These are phyloP conservation scores for Chalara sp. DNA, from an alignment of 2,329 filamentous ascomycete genomes.

Conservation along the genomic window DNA sequence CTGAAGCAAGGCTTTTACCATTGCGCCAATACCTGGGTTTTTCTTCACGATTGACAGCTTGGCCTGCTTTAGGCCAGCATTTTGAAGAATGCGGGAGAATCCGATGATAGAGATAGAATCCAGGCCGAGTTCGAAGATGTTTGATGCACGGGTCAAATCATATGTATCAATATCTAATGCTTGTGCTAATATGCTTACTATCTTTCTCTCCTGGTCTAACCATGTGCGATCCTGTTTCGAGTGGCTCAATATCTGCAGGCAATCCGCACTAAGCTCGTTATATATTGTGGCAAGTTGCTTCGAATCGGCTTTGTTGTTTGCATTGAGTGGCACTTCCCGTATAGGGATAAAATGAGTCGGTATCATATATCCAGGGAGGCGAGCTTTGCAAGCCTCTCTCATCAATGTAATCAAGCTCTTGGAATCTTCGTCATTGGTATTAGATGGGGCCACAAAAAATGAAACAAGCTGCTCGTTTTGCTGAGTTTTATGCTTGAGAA, in stretches of 20 bases:
- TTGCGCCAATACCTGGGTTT: conserved; percentile 43
- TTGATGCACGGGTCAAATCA: conserved; percentile 45
- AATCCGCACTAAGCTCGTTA: conserved; percentile 45
- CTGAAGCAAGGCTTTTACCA: conserved; percentile 29
- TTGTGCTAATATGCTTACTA: conserved; percentile 48
- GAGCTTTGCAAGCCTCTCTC: conserved; percentile 57
- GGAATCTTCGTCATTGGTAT: conserved; percentile 18
- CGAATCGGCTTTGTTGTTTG: conserved; percentile 84
- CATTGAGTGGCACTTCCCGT: conserved; percentile 67
- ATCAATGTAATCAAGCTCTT: conserved; percentile 38
- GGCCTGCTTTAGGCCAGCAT: conserved; percentile 51
- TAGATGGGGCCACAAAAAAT: conserved; percentile 50
- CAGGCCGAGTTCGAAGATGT: conserved; percentile 78
- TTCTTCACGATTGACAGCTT: conserved; percentile 63
- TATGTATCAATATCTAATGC: conserved; percentile 29
- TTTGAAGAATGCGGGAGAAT: conserved; percentile 58
- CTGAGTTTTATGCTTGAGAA: conserved; percentile 63
- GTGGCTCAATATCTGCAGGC: conserved; percentile 51
- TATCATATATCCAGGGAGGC: conserved; percentile 81
- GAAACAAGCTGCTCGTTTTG: conserved; percentile 79
- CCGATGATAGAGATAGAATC: conserved; percentile 81
- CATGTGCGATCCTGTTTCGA: conserved; percentile 25
- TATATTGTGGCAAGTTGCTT: conserved; percentile 66
- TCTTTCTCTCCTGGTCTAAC: conserved; percentile 33
- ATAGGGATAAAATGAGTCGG: conserved; percentile 76